Base-by-base conservation (phyloP, 768 basidiomycete genomes). In the Pleurotus djamor region DNA sequence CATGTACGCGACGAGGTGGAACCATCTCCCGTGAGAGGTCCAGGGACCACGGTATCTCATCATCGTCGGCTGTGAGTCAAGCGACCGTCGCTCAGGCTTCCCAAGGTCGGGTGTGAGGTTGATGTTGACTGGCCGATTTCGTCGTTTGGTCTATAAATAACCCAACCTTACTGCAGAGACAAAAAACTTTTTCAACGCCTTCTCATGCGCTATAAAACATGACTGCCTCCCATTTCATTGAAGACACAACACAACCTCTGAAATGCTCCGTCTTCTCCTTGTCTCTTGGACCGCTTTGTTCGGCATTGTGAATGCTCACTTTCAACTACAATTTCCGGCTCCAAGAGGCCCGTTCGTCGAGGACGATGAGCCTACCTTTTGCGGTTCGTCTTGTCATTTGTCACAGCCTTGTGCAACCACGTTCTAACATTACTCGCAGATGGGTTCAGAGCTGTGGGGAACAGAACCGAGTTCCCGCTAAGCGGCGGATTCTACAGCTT, bases 281-380 rank as follows among this genome's bases (percentile, higher is more conserved):
- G 43, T 73, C 59, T 36, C 82, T 59, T 58, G 83, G 32, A 66
- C 72, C 38, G 65, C 70, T 37, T 69, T 82, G 21, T 71, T 75
- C 12, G 66, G 79, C 36, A 69, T 74, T 44, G 85, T 76, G 34
- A 76, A 74, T 50, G 92, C 91, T 6, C 93, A 96, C 71, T 95
- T 94, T 74, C 87, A 89, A 64, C 77, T 94, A 45, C 82, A 87
- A 65, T 94, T 83, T 70, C 94, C 93, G 14, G 63, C 76, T 0
- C 86, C 91, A 9, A 79, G 93, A 49, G 94, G 93, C 1, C 68
- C 64, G 0, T 94, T 95, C 68, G 79, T 79, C 57, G 80, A 86
- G 58, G 73, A 80, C 54, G 65, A 77, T 13, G 88, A 91, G 63
- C 76, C 78, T 10, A 72, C 65, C 1, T 89, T 91, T 67, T 93